Percentiles rank a stretch among this genome's conserved stretches.
These are phyloP conservation scores for Xylaria sp. DNA, from an alignment of 2,329 filamentous ascomycete genomes.

Conservation along the genomic window DNA sequence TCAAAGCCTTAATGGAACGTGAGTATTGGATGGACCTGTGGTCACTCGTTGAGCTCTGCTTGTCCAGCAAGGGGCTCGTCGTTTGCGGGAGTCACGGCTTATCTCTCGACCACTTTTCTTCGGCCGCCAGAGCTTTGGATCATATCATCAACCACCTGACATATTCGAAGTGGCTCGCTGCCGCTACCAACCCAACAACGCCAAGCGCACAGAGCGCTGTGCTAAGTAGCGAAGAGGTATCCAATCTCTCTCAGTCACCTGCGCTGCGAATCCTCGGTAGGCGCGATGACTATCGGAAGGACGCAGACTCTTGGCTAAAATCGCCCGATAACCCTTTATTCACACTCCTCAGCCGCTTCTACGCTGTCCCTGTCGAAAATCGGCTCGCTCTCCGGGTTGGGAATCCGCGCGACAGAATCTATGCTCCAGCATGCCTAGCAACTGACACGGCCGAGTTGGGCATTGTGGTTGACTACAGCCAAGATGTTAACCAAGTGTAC, in stretches of 20 bases:
- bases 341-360: constrained; percentile 35
- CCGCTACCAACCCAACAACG: constrained; percentile 26
- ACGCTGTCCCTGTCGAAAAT: constrained; percentile 3
- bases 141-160: constrained; percentile 42
- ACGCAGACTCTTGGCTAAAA: constrained; percentile 33
- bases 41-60: constrained; percentile 39
- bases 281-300: constrained; percentile 37
- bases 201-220: constrained; percentile 1
- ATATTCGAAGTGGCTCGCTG: constrained; percentile 41
- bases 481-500: constrained; percentile 24
- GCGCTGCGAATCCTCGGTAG: constrained; percentile 35
- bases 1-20: constrained; percentile 40
- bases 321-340: constrained; percentile 36
- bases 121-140: constrained; percentile 39
- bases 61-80: constrained; percentile 36
- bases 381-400: constrained; percentile 12
- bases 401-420: constrained; percentile 36
- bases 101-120: constrained; percentile 37
- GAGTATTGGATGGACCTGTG: constrained; percentile 41
- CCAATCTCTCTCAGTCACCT: constrained; percentile 39
- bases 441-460: constrained; percentile 29
- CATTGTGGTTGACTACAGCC: constrained; percentile 32
- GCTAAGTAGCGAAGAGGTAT: constrained; percentile 38
- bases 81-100: constrained; percentile 38
- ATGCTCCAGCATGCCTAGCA: constrained; percentile 35